These are phyloP conservation scores for Phytophthora pini DNA, from an alignment of 352 stramenopile genomes.

Conservation along the genomic window DNA sequence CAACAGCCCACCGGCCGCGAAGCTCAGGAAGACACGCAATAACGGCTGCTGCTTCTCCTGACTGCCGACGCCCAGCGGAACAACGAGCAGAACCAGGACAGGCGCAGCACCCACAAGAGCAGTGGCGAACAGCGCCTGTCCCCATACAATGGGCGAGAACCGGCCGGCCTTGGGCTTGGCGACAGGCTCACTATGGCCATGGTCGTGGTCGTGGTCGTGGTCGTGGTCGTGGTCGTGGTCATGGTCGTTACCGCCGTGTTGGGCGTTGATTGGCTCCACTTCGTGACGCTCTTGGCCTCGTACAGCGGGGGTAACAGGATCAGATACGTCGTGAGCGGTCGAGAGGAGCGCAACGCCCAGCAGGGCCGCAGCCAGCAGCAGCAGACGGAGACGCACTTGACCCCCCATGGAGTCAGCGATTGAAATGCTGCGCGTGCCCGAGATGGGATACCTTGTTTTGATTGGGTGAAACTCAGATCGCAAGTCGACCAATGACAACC, in stretches of 20 bases:
- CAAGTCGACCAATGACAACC: neutral
- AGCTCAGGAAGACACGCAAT: slow-evolving; percentile 88
- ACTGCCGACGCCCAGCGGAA: slow-evolving; percentile 66
- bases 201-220: slow-evolving; percentile 34
- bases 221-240: slow-evolving; percentile 29
- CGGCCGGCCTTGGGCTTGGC: slow-evolving; percentile 21
- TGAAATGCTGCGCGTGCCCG: neutral
- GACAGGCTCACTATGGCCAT: slow-evolving; percentile 27
- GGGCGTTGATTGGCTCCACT: slow-evolving; percentile 5
- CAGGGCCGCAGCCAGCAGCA: slow-evolving; percentile 29
- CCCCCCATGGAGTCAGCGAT: slow-evolving; percentile 23
- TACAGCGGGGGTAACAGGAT: slow-evolving; percentile 11
- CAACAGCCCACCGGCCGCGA: slow-evolving; percentile 87
- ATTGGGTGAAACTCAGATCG: slow-evolving; percentile 16
- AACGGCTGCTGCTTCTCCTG: slow-evolving; percentile 71
- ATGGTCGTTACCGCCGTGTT: slow-evolving; percentile 26
- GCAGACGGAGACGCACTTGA: slow-evolving; percentile 13
- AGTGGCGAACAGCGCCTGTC: slow-evolving; percentile 73
- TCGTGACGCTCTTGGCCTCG: slow-evolving; percentile 17
- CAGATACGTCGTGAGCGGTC: slow-evolving; percentile 12
- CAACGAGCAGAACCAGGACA: slow-evolving; percentile 72
- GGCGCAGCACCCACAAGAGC: slow-evolving; percentile 74
- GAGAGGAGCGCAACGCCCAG: slow-evolving; percentile 24
- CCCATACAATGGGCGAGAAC: slow-evolving; percentile 63
- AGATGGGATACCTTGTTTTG: neutral